phyloP scores from a whole-genome alignment of 768 basidiomycete species.

The Leccinum subtestaceum region DNA sequence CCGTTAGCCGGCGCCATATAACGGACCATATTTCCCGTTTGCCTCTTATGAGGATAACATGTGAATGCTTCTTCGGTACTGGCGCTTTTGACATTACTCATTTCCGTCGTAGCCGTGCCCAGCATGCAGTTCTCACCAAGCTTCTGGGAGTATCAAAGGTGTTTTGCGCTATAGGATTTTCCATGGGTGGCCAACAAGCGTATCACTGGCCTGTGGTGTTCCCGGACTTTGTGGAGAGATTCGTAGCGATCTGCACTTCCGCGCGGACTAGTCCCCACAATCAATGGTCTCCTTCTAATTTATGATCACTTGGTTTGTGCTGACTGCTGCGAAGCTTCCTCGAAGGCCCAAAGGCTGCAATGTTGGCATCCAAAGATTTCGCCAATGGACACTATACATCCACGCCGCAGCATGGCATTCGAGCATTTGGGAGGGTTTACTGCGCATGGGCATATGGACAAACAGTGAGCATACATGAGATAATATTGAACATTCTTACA shows the following conservation, averaged over 20 bases:
- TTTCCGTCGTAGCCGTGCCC: slow-evolving; percentile 42
- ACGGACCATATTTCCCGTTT: slow-evolving; percentile 57
- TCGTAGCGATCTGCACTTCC: slow-evolving; percentile 46
- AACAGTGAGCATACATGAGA: slow-evolving; percentile 36
- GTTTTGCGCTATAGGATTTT: slow-evolving; percentile 44
- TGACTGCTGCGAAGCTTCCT: slow-evolving; percentile 44
- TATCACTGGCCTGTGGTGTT: slow-evolving; percentile 60
- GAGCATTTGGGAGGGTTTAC: slow-evolving; percentile 58
- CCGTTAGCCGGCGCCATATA: slow-evolving; percentile 49
- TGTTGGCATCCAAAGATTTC: slow-evolving; percentile 54
- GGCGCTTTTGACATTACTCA: background rate
- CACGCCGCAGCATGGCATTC: slow-evolving; percentile 46
- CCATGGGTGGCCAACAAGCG: slow-evolving; percentile 60
- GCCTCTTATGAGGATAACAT: slow-evolving; percentile 59
- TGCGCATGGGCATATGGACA: slow-evolving; percentile 62
- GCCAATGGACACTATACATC: slow-evolving; percentile 50
- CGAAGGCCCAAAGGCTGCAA: slow-evolving; percentile 57
- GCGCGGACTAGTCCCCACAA: slow-evolving; percentile 56
- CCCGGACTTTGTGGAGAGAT: slow-evolving; percentile 54
- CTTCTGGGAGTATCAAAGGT: slow-evolving; percentile 14
- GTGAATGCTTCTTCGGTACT: slow-evolving; percentile 27
- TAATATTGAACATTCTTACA: background rate
- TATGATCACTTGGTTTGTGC: background rate
- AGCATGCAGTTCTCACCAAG: slow-evolving; percentile 48
- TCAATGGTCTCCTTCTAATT: slow-evolving; percentile 39